Evolutionary conservation across 371 early-diverging fungal genomes (phyloP).

Genomic region (Chytridiales sp.): DNA sequence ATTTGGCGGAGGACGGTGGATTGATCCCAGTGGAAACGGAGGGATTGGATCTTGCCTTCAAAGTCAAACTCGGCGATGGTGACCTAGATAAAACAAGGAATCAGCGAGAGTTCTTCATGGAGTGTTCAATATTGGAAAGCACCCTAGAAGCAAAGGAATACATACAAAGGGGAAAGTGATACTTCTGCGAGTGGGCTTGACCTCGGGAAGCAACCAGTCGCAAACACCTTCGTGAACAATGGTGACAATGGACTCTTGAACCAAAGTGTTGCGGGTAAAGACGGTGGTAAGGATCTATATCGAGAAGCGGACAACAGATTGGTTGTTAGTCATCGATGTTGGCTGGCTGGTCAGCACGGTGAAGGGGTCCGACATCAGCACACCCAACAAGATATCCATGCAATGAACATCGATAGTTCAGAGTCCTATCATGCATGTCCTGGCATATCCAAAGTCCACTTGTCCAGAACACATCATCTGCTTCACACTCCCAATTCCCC

Average conservation of each 20-base stretch:
- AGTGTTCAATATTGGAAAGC: background rate
- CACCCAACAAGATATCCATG: no score
- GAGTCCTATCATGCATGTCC: no score
- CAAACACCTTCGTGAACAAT: slow-evolving; percentile 42
- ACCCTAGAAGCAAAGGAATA: background rate
- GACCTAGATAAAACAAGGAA: slow-evolving; percentile 19
- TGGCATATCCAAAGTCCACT: no score
- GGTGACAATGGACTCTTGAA: slow-evolving; percentile 42
- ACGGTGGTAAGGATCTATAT: slow-evolving; percentile 8
- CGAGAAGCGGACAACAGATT: no score
- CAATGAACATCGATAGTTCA: no score
- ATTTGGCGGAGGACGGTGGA: slow-evolving; percentile 48
- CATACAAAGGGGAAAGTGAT: slow-evolving; percentile 40
- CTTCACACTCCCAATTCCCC: no score
- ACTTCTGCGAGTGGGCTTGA: slow-evolving; percentile 41
- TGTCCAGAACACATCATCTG: no score
- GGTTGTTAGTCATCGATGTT: no score
- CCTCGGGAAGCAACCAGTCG: slow-evolving; percentile 50
- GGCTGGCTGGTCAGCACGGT: no score
- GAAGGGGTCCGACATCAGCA: no score
- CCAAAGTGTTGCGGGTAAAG: slow-evolving; percentile 10
- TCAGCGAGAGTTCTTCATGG: background rate
- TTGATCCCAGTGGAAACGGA: slow-evolving; percentile 53
- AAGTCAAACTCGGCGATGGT: slow-evolving; percentile 34
- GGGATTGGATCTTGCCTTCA: slow-evolving; percentile 26